phyloP scores from a whole-genome alignment of 2,329 filamentous ascomycete genomes.

The Diplodia seriata region DNA sequence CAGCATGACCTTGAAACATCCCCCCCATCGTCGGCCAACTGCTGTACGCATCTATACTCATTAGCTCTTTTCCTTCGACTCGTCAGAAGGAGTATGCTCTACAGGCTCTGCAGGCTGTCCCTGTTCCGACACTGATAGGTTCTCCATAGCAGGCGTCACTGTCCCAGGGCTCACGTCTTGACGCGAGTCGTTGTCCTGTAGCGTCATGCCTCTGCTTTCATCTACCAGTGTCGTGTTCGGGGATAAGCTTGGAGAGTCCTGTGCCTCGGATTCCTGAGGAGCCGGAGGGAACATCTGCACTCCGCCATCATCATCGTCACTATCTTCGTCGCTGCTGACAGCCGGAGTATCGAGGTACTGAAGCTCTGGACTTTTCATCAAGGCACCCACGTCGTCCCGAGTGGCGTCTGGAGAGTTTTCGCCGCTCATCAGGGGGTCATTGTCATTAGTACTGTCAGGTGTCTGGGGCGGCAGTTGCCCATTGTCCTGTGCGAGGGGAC shows the following conservation, averaged over 20 bases:
- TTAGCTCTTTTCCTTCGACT: slow-evolving; percentile 10
- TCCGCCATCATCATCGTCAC: slow-evolving; percentile 44
- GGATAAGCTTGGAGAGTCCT: slow-evolving; percentile 18
- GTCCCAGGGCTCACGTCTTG: slow-evolving; percentile 11
- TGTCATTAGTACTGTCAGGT: slow-evolving; percentile 31
- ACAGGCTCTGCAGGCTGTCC: background rate
- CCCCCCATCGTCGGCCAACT: background rate
- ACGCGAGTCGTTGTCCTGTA: slow-evolving; percentile 8
- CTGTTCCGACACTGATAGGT: background rate
- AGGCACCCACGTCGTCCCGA: slow-evolving; percentile 43
- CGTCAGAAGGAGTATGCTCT: slow-evolving; percentile 2
- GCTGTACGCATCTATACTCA: background rate
- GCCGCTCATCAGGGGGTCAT: slow-evolving; percentile 33
- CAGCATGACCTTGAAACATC: background rate
- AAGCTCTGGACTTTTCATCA: slow-evolving; percentile 51
- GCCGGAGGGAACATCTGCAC: slow-evolving; percentile 32
- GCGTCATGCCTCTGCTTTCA: background rate
- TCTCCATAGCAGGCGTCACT: slow-evolving; percentile 15
- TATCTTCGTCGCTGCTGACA: slow-evolving; percentile 46
- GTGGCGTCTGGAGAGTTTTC: slow-evolving; percentile 38
- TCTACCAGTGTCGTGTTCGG: slow-evolving; percentile 3
- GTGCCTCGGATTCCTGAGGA: background rate
- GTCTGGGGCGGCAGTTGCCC: slow-evolving; percentile 34
- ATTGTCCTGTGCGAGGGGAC: slow-evolving; percentile 42
- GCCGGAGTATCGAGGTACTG: slow-evolving; percentile 50